Conservation (phyloP, 148 eudicot genomes). For the Vaccinium myrtillus region DNA sequence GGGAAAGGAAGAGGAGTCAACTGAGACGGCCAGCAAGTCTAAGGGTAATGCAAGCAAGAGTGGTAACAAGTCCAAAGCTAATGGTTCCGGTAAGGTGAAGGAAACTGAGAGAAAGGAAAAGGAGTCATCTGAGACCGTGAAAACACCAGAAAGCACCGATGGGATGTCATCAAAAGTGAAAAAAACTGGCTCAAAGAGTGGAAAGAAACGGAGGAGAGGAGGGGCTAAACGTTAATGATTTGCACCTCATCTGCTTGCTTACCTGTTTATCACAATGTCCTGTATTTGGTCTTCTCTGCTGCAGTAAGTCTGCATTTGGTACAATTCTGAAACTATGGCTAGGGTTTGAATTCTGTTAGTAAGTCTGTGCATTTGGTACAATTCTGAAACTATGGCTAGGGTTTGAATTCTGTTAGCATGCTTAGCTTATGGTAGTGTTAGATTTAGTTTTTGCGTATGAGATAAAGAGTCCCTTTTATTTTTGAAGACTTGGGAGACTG, state of each 20-base stretch:
- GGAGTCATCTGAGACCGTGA: conserved; percentile 27
- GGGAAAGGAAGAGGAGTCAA: conserved; percentile 29
- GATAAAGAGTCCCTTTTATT: neutral
- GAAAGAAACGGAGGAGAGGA: conserved; percentile 30
- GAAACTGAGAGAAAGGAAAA: conserved; percentile 37
- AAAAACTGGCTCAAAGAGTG: conserved; percentile 32
- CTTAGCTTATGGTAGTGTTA: conserved; percentile 6
- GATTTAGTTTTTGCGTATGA: neutral
- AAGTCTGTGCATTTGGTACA: neutral
- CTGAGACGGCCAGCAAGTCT: conserved; percentile 23
- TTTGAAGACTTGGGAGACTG: neutral
- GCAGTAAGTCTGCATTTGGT: conserved; percentile 2
- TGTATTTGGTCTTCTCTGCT: neutral
- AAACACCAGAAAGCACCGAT: conserved; percentile 31
- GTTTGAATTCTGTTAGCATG: neutral
- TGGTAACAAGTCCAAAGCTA: conserved; percentile 34
- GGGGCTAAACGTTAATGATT: conserved; percentile 4
- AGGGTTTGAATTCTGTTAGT: neutral
- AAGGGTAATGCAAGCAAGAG: conserved; percentile 1
- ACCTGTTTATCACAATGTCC: neutral
- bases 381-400: neutral
- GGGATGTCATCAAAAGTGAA: conserved; percentile 33
- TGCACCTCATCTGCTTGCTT: neutral
- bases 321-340: neutral
- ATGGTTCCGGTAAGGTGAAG: conserved; percentile 39